Evolutionary conservation across 2,329 filamentous ascomycete species (phyloP).

Genomic region (Orbilia oligospora): DNA sequence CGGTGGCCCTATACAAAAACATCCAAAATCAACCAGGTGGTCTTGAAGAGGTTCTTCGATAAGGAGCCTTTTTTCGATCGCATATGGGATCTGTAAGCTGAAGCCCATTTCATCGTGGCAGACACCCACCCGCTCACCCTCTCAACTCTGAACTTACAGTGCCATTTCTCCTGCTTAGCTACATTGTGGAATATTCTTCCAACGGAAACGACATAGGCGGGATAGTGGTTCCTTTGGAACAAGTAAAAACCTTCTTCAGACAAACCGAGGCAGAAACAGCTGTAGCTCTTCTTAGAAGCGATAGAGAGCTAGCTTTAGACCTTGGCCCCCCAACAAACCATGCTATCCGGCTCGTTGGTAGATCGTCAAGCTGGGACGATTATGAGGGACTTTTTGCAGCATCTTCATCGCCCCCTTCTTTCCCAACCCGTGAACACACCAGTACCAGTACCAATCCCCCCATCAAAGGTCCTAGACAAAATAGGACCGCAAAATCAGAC

Average conservation of each 20-base stretch:
- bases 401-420: background rate
- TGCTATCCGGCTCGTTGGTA: slow-evolving; percentile 28
- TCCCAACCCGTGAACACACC: background rate
- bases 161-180: slow-evolving; percentile 4
- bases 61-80: slow-evolving; percentile 62
- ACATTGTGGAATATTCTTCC: slow-evolving; percentile 57
- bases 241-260: slow-evolving; percentile 61
- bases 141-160: background rate
- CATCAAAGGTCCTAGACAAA: background rate
- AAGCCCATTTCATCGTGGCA: background rate
- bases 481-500: slow-evolving; percentile 29
- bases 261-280: slow-evolving; percentile 60
- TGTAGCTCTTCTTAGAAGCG: slow-evolving; percentile 15
- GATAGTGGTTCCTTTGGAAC: slow-evolving; percentile 61
- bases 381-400: slow-evolving; percentile 15
- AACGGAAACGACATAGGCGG: slow-evolving; percentile 48
- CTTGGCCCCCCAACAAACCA: background rate
- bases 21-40: slow-evolving; percentile 61
- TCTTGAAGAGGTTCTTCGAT: slow-evolving; percentile 63
- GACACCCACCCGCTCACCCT: background rate
- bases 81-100: slow-evolving; percentile 62
- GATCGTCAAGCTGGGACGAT: slow-evolving; percentile 30
- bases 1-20: slow-evolving; percentile 62
- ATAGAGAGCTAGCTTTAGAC: slow-evolving; percentile 33
- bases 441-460: background rate